Base-by-base conservation (phyloP, 495 filamentous ascomycete species). In the Aspergillus ellipticus region DNA sequence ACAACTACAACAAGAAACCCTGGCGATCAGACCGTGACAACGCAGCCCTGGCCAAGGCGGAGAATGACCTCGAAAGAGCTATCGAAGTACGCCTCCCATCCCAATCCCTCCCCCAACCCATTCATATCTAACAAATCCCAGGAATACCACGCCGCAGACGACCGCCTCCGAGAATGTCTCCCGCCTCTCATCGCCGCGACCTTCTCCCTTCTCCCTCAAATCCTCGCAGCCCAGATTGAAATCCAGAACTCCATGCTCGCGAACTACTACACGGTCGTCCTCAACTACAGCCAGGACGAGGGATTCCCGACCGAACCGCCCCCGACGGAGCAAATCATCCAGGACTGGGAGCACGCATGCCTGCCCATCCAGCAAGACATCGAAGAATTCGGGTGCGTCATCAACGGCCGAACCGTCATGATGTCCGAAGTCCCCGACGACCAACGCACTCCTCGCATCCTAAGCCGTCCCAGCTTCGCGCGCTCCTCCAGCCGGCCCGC, bases 231-330 rank as follows among this genome's bases (percentile, higher is more conserved):
- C 35, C 86, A 93, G 57, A 83, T 96, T 22, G 77, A 88, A 63
- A 84, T 90, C 35, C 93, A 97, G 62, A 94, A 93, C 67, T 82
- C 84, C 39, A 76, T 97, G 22, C 79, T 96, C 3, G 92, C 84
- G 0, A 77, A 94, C 53, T 88, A 89, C 59, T 97, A 97, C 72
- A 96, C 92, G 10, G 76, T 85, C 0, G 74, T 96, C 3, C 85
- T 91, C 65, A 83, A 83, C 55, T 97, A 89, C 69, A 90, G 88
- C 57, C 74, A 86, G 51, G 81, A 88, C 21, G 75, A 84, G 53
- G 75, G 80, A 9, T 89, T 93, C 63, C 85, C 86, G 2, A 87
- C 85, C 8, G 88, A 89, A 13, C 82, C 90, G 0, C 87, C 88
- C 0, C 69, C 86, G 2, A 86, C 89, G 77, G 83, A 85, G 19